Evolutionary conservation across 768 basidiomycete genomes (phyloP), one percentile per base, ranked within the genome.

Genomic region (Suillus cothurnatus): DNA sequence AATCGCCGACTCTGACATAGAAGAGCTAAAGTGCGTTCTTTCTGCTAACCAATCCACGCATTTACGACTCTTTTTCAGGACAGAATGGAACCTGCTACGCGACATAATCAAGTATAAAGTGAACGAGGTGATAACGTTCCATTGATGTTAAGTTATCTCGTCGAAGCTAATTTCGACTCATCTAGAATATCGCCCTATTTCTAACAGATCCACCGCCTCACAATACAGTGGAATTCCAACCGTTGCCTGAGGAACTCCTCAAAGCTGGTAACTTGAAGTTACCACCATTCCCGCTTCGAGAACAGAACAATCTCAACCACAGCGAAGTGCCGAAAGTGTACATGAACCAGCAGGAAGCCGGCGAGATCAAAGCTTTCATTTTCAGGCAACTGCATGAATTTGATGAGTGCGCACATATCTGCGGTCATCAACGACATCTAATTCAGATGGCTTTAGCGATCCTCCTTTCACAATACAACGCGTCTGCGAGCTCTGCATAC

Each of bases 401-500:
- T 67, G 91, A 93, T 50, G 84, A 83, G 93, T 93, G 70, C 57
- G 87, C 81, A 59, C 15, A 38, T 19, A n/a, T 41, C 26, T 61
- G 32, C 49, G 34, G 39, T 52, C 58, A 26, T 6, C 56, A 47
- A 62, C 50, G 21, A 28, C 60, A 56, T 64, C 61, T 36, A 69
- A 62, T 71, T 34, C 6, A 57, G 41, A 61, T 60, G 45, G 26
- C 15, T 50, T 52, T 62, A 80, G 87, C 21, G 84, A 84, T 60
- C 84, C 91, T 0, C 94, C 94, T 2, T 97, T 96, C 75, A 95
- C 94, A 11, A 91, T 96, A 62, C 95, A 97, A 76, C 88, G 94
- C 52, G 80, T 95, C 15, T 93, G 92, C 73, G 94, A 96, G 72
- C 87, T 97, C 31, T 88, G 89, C 68, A 69, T 91, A 15, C 76